A percentile compares a stretch with the other conserved stretches of the same genome.
phyloP scores from a whole-genome alignment of 2,329 filamentous ascomycete species.

The Alternaria brassicae region DNA sequence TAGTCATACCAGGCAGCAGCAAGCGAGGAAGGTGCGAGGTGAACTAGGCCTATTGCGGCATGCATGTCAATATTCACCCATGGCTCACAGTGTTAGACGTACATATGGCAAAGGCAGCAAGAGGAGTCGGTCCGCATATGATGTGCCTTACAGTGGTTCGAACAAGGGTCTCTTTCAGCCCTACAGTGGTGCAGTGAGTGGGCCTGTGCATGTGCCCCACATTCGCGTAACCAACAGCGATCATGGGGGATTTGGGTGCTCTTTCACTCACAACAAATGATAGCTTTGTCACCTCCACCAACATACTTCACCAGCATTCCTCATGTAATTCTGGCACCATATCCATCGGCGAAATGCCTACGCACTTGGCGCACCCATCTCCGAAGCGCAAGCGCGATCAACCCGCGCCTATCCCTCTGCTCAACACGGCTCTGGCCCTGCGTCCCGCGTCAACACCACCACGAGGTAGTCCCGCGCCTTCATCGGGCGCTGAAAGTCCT shows the following conservation, averaged over 20 bases:
- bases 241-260: slow-evolving; percentile 18
- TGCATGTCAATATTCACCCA: background rate
- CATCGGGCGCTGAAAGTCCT: slow-evolving; percentile 40
- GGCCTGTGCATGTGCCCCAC: slow-evolving; percentile 29
- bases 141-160: slow-evolving; percentile 11
- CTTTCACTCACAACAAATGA: slow-evolving; percentile 11
- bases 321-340: slow-evolving; percentile 36
- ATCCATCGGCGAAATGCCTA: slow-evolving; percentile 41
- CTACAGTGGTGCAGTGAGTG: slow-evolving; percentile 23
- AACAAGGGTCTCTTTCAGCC: slow-evolving; percentile 27
- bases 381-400: slow-evolving; percentile 51
- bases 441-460: slow-evolving; percentile 37
- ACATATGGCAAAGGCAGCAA: background rate
- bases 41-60: slow-evolving; percentile 4
- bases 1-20: slow-evolving; percentile 22
- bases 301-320: slow-evolving; percentile 21
- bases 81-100: background rate
- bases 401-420: slow-evolving; percentile 36
- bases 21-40: slow-evolving; percentile 1
- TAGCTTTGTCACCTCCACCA: slow-evolving; percentile 1
- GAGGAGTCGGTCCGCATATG: slow-evolving; percentile 10
- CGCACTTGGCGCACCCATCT: slow-evolving; percentile 44
- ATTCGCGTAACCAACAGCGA: slow-evolving; percentile 27
- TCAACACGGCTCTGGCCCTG: slow-evolving; percentile 45
- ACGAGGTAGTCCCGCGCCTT: slow-evolving; percentile 32